These are phyloP conservation scores for Prunus mongolica DNA, from an alignment of 306 rosid genomes.

Conservation along the genomic window DNA sequence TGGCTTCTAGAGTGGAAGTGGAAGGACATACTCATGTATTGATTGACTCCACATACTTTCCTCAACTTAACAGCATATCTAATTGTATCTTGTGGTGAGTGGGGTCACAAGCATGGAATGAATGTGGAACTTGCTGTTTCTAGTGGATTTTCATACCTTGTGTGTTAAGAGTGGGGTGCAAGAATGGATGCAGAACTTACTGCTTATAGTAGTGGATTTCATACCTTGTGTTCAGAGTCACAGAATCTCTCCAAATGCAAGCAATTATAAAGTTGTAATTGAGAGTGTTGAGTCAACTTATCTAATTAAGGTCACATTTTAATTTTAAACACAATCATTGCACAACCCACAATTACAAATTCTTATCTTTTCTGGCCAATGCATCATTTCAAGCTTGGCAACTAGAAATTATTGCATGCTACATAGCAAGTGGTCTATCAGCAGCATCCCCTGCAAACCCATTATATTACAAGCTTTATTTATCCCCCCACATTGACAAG, in stretches of 20 bases:
- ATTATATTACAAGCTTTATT: background rate
- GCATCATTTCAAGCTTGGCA: background rate
- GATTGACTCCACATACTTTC: background rate
- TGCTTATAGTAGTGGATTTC: background rate
- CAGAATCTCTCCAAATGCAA: background rate
- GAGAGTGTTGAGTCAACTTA: background rate
- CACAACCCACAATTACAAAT: background rate
- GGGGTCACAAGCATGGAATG: background rate
- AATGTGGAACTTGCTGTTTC: background rate
- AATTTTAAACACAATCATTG: background rate
- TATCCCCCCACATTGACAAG: slow-evolving; percentile 25
- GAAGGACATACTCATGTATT: background rate
- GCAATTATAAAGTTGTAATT: background rate
- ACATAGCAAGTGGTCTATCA: slow-evolving; percentile 1
- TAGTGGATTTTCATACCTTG: background rate
- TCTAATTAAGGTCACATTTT: background rate
- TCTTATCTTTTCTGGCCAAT: background rate
- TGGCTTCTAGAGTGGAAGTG: background rate
- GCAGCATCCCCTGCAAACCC: background rate
- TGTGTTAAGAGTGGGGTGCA: background rate
- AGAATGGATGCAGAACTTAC: background rate
- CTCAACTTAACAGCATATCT: background rate
- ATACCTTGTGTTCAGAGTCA: background rate
- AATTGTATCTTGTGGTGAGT: background rate
- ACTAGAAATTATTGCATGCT: background rate